Evolutionary conservation across 305 asterid species (phyloP).

Genomic region (Coffea humblotiana): DNA sequence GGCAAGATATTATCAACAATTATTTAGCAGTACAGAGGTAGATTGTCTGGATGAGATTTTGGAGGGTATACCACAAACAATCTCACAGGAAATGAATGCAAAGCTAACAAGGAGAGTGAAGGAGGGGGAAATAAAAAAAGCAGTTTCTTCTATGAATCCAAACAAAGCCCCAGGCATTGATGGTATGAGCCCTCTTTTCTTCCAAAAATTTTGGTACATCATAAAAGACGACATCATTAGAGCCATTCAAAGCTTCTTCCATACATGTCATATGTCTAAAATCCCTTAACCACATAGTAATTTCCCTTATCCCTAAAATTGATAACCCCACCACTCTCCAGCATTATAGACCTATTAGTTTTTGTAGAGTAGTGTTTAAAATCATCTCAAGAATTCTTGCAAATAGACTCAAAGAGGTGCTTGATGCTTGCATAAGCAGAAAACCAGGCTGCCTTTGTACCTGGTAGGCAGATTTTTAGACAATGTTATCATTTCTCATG

Average conservation of each 20-base stretch:
- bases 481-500: too few relatives aligned
- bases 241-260: not conserved
- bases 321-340: not conserved
- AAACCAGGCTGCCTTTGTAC: too few relatives aligned
- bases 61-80: too few relatives aligned
- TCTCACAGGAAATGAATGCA: too few relatives aligned
- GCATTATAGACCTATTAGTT: not conserved
- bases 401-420: too few relatives aligned
- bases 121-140: not conserved
- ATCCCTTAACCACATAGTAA: not conserved
- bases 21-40: too few relatives aligned
- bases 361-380: not conserved
- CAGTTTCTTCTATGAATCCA: not conserved
- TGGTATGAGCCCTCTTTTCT: not conserved
- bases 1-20: too few relatives aligned
- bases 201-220: not conserved
- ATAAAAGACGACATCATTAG: not conserved
- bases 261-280: not conserved
- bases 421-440: too few relatives aligned
- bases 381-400: not conserved
- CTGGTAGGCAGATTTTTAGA: too few relatives aligned
- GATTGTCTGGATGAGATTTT: too few relatives aligned
- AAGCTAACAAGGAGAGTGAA: not conserved
- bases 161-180: not conserved
- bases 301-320: not conserved